These are phyloP conservation scores for Fusarium ambrosium DNA, from an alignment of 2,329 filamentous ascomycete genomes.

Conservation along the genomic window DNA sequence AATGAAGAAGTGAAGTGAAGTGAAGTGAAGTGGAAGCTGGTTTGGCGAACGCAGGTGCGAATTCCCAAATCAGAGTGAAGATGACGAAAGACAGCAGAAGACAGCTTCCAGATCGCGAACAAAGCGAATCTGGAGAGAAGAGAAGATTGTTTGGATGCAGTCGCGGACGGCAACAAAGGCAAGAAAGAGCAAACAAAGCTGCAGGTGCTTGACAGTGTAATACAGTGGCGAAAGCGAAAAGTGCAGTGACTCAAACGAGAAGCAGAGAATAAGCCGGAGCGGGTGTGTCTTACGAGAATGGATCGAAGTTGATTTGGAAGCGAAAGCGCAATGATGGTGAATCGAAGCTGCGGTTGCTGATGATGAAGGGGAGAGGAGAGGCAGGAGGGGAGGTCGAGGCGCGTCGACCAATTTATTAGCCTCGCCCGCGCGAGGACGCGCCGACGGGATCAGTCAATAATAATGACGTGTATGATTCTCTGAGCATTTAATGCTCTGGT, in stretches of 20 bases:
- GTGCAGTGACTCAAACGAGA: slow-evolving; percentile 12
- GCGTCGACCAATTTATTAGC: slow-evolving; percentile 16
- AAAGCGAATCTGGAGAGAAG: neutral
- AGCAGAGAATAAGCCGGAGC: neutral
- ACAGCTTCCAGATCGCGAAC: slow-evolving; percentile 2
- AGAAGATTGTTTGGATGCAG: neutral
- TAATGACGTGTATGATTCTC: neutral
- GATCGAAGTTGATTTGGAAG: slow-evolving; percentile 1
- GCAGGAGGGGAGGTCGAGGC: slow-evolving; percentile 12
- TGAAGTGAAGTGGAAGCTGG: slow-evolving; percentile 1
- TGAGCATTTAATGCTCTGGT: slow-evolving; percentile 1
- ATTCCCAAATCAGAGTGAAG: neutral
- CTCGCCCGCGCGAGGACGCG: slow-evolving; percentile 14
- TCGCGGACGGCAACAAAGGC: slow-evolving; percentile 9
- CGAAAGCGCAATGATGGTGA: slow-evolving; percentile 14
- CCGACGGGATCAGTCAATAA: slow-evolving; percentile 7
- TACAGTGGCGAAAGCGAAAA: neutral
- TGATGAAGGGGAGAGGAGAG: slow-evolving; percentile 12
- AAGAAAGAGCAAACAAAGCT: slow-evolving; percentile 12
- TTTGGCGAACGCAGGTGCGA: slow-evolving; percentile 1
- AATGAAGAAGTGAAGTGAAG: slow-evolving; percentile 1
- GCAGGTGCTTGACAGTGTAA: slow-evolving; percentile 26
- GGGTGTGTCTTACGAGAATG: slow-evolving; percentile 23
- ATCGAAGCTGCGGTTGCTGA: slow-evolving; percentile 21
- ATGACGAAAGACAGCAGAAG: neutral